Evolutionary conservation across 2,329 filamentous ascomycete species (phyloP).

Genomic region (Ceratocystis diversiconidia): DNA sequence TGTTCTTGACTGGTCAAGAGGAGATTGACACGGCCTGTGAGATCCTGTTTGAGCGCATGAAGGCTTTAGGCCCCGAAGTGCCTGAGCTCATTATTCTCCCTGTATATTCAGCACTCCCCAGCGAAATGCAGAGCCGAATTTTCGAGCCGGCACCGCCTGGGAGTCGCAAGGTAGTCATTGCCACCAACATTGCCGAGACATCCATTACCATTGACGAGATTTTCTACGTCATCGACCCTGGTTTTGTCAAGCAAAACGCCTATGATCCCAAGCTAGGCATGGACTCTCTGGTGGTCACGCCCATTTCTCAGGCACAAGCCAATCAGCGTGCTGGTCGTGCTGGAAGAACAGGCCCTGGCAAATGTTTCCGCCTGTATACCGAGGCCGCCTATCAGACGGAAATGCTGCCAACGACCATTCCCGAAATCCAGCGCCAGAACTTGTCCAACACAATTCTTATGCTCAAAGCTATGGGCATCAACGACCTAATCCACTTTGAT

Average conservation of each 20-base stretch:
- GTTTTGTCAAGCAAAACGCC: conserved; percentile 94
- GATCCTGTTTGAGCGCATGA: conserved; percentile 89
- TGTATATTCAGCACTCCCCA: conserved; percentile 88
- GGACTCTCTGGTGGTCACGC: conserved; percentile 90
- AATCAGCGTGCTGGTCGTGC: conserved; percentile 88
- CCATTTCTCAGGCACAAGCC: conserved; percentile 91
- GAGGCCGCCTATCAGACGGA: conserved; percentile 92
- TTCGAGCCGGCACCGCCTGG: conserved; percentile 86
- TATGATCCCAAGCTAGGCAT: conserved; percentile 96
- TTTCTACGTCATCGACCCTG: conserved; percentile 92
- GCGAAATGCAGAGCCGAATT: conserved; percentile 84
- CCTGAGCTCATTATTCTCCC: conserved; percentile 87
- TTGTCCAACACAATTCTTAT: conserved; percentile 85
- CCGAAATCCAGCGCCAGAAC: conserved; percentile 93
- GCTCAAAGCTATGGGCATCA: conserved; percentile 98
- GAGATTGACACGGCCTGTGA: conserved; percentile 95
- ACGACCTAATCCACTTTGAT: conserved; percentile 91
- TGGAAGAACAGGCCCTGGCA: conserved; percentile 86
- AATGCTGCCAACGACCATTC: conserved; percentile 91
- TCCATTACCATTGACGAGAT: conserved; percentile 97
- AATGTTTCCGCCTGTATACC: conserved; percentile 90
- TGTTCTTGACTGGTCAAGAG: conserved; percentile 94
- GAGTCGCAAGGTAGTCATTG: conserved; percentile 85
- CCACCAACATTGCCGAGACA: conserved; percentile 96
- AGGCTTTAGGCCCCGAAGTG: conserved; percentile 76